Evolutionary conservation across 2,329 filamentous ascomycete genomes (phyloP), one percentile per base, ranked within the genome.

Genomic region (Apiospora marii): DNA sequence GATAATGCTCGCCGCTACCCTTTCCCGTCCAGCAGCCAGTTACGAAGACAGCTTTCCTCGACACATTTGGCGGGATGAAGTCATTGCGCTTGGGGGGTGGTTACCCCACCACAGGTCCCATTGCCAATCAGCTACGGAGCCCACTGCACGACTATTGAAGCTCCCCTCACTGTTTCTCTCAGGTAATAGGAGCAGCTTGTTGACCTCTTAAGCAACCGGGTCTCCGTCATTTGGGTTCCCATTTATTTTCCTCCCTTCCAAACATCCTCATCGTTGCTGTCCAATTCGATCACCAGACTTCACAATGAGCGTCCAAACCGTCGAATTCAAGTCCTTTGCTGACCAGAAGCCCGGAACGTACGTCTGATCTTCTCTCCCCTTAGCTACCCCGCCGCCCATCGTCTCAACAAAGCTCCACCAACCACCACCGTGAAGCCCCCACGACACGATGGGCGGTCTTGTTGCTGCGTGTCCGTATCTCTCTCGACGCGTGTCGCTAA

Each of bases 271-370:
- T 24, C 34, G 58, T 41, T 30, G 58, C 58, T 22, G 34, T 41
- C 34, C 34, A 64, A 41, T 41, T 64, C 58, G 19, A 34, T n/a
- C 14, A 34, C 24, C 48, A 24, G 67, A 68, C n/a, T 41, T 43
- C 81, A 88, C 76, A 80, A 96, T 98, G 94, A 85, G 86, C 77
- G 82, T 88, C 84, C 89, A 94, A 84, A 94, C 92, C 71, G 93
- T 98, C 80, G 90, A 93, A 78, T 91, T 98, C 84, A 91, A 91
- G 83, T 91, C 95, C 74, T 98, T 96, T 85, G 89, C 92, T 76
- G 96, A 98, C 89, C 96, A 99, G 90, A 99, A 99, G 90, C 95
- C 96, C 76, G 96, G 96, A 90, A 98, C 96, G 96, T 98, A 91
- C 85, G 96, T 95, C 78, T 77, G 76, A 74, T 74, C 74, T 74